Percentiles rank a stretch among this genome's conserved stretches.
These are phyloP conservation scores for Wickerhamomyces strasburgensis DNA, from an alignment of 805 yeast genomes.

Conservation along the genomic window DNA sequence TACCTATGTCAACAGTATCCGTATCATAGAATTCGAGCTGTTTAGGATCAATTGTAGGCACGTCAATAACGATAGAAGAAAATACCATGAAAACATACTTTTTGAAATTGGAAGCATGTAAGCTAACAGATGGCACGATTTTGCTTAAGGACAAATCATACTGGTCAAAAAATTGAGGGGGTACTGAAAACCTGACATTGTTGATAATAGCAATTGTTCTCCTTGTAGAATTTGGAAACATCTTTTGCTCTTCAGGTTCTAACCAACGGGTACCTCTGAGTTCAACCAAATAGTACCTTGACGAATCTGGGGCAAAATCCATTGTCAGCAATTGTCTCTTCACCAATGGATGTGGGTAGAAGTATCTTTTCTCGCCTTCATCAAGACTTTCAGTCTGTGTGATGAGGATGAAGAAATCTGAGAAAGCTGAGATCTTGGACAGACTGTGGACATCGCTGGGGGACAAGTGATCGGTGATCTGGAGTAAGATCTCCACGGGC, in stretches of 20 bases:
- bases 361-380: constrained; percentile 1
- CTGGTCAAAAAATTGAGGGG: too few relatives aligned
- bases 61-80: background rate
- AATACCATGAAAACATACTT: background rate
- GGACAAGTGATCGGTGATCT: constrained; percentile 11
- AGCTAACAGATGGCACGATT: too few relatives aligned
- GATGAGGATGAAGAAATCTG: constrained; percentile 10
- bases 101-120: background rate
- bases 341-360: constrained; percentile 8
- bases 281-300: constrained; percentile 12
- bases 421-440: constrained; percentile 8
- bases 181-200: too few relatives aligned
- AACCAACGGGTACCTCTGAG: constrained; percentile 14
- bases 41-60: background rate
- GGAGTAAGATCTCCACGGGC: constrained; percentile 11
- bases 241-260: constrained; percentile 13
- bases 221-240: constrained; percentile 5
- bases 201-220: constrained; percentile 10
- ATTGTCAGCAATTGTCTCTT: constrained; percentile 4
- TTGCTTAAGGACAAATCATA: too few relatives aligned
- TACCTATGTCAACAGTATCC: background rate
- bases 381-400: constrained; percentile 3
- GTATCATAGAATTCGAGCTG: background rate
- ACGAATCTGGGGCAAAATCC: constrained; percentile 5
- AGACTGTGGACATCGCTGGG: constrained; percentile 10